Percentiles rank a stretch among this genome's conserved stretches.
Evolutionary conservation across 2,329 filamentous ascomycete species (phyloP).

Genomic region (Penicillium olsonii): DNA sequence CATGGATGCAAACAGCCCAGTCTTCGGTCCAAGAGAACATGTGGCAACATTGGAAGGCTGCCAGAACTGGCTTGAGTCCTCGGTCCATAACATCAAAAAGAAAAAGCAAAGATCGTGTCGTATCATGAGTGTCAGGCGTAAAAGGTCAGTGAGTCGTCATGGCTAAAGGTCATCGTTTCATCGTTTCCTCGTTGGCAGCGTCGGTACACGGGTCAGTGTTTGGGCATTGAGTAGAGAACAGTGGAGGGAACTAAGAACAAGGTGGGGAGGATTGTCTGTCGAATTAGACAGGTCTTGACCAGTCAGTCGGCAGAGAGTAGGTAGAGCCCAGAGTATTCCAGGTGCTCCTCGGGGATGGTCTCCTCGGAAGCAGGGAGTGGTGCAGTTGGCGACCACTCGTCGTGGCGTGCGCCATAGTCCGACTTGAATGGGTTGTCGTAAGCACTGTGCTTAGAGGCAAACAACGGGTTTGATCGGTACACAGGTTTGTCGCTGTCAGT

Average conservation of each 20-base stretch:
- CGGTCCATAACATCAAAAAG: background rate
- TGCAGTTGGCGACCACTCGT: conserved; percentile 17
- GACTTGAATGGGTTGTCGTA: conserved; percentile 26
- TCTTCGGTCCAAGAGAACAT: background rate
- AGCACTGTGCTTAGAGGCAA: conserved; percentile 24
- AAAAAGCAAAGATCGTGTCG: background rate
- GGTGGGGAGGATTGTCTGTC: background rate
- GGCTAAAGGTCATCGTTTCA: too few species aligned
- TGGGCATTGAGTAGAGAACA: background rate
- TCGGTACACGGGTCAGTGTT: background rate
- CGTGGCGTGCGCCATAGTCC: conserved; percentile 10
- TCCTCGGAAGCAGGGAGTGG: conserved; percentile 34
- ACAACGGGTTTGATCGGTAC: conserved; percentile 38
- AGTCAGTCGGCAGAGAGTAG: conserved; percentile 30
- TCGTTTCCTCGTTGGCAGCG: too few species aligned
- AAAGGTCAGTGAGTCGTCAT: background rate
- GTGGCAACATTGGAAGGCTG: conserved; percentile 3
- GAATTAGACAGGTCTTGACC: background rate
- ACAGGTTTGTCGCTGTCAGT: conserved; percentile 27
- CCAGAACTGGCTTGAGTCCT: background rate
- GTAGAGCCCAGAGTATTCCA: conserved; percentile 37
- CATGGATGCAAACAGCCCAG: background rate
- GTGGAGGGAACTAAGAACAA: background rate
- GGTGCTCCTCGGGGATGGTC: conserved; percentile 37
- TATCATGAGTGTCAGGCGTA: background rate